Conservation (phyloP, 257 asterid genomes). For the Solanum dulcamara region DNA sequence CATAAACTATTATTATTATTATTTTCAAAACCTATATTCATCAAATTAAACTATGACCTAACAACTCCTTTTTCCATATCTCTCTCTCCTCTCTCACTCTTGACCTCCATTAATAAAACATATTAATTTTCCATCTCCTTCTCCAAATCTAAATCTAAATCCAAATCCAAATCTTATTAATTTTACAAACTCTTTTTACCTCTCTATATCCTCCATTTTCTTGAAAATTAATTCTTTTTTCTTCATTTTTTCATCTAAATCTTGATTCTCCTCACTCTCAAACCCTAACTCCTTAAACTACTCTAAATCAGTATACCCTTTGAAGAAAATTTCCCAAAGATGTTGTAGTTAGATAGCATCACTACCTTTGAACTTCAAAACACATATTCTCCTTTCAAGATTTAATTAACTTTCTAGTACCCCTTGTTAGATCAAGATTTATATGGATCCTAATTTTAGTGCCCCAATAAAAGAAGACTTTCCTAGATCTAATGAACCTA, state of each 20-base stretch:
- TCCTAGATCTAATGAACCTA: conserved; percentile 5
- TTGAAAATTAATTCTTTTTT: background rate
- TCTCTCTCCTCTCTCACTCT: background rate
- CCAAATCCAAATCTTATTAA: no score
- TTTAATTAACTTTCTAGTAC: background rate
- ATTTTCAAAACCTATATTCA: conserved; percentile 1
- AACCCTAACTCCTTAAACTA: background rate
- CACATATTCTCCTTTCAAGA: background rate
- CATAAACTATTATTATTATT: background rate
- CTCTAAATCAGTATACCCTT: no score
- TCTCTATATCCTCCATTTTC: background rate
- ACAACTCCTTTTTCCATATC: background rate
- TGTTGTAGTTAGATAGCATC: background rate
- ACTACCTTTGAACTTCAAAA: background rate
- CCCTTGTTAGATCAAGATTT: background rate
- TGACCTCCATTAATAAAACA: conserved; percentile 1
- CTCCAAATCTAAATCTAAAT: background rate
- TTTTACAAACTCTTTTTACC: background rate
- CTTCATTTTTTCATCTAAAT: background rate
- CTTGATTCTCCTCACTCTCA: background rate
- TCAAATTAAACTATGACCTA: background rate
- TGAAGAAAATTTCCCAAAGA: background rate
- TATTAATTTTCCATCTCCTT: background rate
- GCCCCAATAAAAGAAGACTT: conserved; percentile 19
- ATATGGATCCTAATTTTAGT: conserved; percentile 17